These are phyloP conservation scores for Scytalidium lignicola DNA, from an alignment of 2,329 filamentous ascomycete genomes.

Conservation along the genomic window DNA sequence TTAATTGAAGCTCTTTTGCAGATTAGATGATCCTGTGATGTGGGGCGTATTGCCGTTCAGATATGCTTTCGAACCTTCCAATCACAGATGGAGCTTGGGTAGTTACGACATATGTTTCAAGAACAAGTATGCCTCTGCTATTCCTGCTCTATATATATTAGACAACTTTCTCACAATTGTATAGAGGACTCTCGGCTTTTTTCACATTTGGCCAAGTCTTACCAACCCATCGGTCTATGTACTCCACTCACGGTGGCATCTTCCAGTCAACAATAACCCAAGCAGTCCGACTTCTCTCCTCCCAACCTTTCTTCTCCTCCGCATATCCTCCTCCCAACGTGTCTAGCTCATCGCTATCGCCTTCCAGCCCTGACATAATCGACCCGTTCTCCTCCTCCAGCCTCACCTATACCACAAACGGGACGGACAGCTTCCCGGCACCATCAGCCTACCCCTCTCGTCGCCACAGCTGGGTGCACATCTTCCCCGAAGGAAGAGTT, in stretches of 20 bases:
- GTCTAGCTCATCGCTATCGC: constrained; percentile 4
- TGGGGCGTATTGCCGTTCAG: constrained; percentile 82
- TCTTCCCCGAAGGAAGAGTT: constrained; percentile 93
- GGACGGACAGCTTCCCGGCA: constrained; percentile 59
- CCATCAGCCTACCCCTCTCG: constrained; percentile 68
- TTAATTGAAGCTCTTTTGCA: constrained; percentile 35
- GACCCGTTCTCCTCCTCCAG: constrained; percentile 49
- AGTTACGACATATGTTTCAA: constrained; percentile 95
- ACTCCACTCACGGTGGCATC: constrained; percentile 74
- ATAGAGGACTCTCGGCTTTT: constrained; percentile 66
- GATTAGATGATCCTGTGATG: constrained; percentile 87
- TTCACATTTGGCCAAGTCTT: constrained; percentile 87
- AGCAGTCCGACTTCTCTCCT: constrained; percentile 76
- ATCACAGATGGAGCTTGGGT: constrained; percentile 82
- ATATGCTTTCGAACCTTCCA: constrained; percentile 66
- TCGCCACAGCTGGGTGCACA: constrained; percentile 80
- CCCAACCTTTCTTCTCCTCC: constrained; percentile 39
- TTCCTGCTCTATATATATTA: not conserved
- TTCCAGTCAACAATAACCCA: constrained; percentile 87
- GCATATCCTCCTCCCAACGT: constrained; percentile 4
- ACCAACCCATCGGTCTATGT: constrained; percentile 74
- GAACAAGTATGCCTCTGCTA: constrained; percentile 56
- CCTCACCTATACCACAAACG: constrained; percentile 60
- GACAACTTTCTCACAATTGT: not conserved
- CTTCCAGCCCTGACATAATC: constrained; percentile 27